A percentile compares a stretch with the other conserved stretches of the same genome.
Evolutionary conservation across 768 basidiomycete species (phyloP).

Genomic region (Glaciozyma martinii): DNA sequence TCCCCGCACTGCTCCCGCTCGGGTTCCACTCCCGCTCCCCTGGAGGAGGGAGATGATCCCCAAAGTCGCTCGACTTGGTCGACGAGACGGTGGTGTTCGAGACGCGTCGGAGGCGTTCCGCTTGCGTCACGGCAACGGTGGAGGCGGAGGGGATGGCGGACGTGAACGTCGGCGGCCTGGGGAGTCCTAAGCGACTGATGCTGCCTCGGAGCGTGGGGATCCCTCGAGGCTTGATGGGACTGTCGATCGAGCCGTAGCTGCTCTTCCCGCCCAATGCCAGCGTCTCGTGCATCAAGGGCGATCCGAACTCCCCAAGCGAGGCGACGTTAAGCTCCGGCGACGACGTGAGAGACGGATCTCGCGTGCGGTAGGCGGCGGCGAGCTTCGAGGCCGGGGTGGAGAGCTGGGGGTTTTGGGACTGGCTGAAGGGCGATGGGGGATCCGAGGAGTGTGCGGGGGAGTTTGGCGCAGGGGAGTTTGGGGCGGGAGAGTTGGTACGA

Average conservation of each 20-base stretch:
- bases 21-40: background rate
- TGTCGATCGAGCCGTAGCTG: background rate
- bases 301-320: background rate
- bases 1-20: background rate
- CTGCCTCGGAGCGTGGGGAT: background rate
- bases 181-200: too few species aligned
- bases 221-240: constrained; percentile 3
- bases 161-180: background rate
- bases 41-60: background rate
- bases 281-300: constrained; percentile 10
- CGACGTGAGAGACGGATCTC: background rate
- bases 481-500: too few species aligned
- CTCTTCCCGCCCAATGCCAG: constrained; percentile 10
- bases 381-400: background rate
- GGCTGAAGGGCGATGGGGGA: background rate
- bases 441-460: too few species aligned
- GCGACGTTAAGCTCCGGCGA: background rate
- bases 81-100: background rate
- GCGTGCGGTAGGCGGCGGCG: background rate
- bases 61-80: background rate
- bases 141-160: background rate
- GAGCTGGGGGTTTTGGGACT: background rate
- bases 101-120: background rate
- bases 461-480: too few species aligned
- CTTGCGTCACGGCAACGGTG: background rate